phyloP scores from a whole-genome alignment of 306 rosid species.

The Cucurbita moschata region DNA sequence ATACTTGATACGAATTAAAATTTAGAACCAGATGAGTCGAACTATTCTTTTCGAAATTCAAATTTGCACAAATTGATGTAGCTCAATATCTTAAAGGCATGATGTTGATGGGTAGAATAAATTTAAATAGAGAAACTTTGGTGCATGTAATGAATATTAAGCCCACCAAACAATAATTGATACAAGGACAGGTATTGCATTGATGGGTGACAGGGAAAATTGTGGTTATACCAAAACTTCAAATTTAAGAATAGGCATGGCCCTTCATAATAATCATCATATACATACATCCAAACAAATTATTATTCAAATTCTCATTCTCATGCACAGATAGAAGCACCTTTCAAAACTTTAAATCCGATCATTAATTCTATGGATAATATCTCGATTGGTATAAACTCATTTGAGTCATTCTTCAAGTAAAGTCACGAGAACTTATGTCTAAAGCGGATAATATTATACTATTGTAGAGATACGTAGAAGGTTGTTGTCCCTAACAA shows the following conservation, averaged over 20 bases:
- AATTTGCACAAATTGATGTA: background rate
- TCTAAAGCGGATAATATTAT: background rate
- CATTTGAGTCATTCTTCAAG: background rate
- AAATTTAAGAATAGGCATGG: constrained; percentile 1
- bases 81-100: background rate
- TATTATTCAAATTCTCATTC: background rate
- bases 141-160: constrained; percentile 1
- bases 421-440: background rate
- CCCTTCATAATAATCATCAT: background rate
- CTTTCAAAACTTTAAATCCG: background rate
- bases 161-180: constrained; percentile 2
- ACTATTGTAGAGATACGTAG: background rate
- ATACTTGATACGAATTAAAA: too few species aligned
- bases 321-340: constrained; percentile 4
- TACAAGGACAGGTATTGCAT: background rate
- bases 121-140: background rate
- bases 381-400: background rate
- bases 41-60: too few species aligned
- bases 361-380: too few species aligned
- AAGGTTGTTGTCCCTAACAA: background rate
- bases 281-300: background rate
- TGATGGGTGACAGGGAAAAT: background rate
- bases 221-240: background rate
- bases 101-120: background rate
- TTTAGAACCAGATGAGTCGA: too few species aligned